Conservation (phyloP, 495 filamentous ascomycete genomes). For the Poronia punctata region DNA sequence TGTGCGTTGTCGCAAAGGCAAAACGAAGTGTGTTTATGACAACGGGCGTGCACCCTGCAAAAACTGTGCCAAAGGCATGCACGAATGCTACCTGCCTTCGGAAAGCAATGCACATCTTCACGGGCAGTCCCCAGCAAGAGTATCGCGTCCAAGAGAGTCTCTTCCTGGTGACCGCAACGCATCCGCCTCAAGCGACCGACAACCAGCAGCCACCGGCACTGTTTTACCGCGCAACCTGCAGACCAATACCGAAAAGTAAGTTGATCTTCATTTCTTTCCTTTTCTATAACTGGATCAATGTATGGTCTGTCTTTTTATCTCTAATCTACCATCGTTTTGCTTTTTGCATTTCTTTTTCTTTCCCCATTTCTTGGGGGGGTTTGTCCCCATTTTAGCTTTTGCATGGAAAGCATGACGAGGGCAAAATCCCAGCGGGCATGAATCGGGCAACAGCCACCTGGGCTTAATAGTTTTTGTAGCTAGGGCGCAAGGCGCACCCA, state of each 20-base stretch:
- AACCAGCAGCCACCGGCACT: conserved; percentile 29
- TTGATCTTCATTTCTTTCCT: conserved; percentile 11
- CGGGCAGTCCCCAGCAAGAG: conserved; percentile 33
- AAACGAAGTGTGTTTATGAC: conserved; percentile 49
- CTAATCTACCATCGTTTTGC: conserved; percentile 4
- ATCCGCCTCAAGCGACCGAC: conserved; percentile 38
- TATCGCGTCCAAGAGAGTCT: conserved; percentile 33
- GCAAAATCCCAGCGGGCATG: not conserved
- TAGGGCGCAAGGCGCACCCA: conserved; percentile 16
- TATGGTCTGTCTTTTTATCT: conserved; percentile 4
- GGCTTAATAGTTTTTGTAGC: conserved; percentile 2
- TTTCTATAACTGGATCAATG: not conserved
- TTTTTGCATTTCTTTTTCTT: too few species aligned
- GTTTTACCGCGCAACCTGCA: conserved; percentile 38
- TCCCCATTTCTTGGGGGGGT: too few species aligned
- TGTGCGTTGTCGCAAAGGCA: conserved; percentile 48
- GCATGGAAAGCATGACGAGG: conserved; percentile 1
- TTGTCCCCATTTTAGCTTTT: conserved; percentile 5
- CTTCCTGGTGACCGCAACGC: conserved; percentile 39
- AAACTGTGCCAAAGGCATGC: conserved; percentile 49
- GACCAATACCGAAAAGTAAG: conserved; percentile 41
- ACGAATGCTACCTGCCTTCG: conserved; percentile 47
- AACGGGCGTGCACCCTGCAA: conserved; percentile 44
- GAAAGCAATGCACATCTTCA: conserved; percentile 43
- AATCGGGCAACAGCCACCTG: conserved; percentile 6